Percentiles rank a stretch among this genome's conserved stretches.
Evolutionary conservation across 2,329 filamentous ascomycete genomes (phyloP).

Genomic region (Xylaria polymorpha): DNA sequence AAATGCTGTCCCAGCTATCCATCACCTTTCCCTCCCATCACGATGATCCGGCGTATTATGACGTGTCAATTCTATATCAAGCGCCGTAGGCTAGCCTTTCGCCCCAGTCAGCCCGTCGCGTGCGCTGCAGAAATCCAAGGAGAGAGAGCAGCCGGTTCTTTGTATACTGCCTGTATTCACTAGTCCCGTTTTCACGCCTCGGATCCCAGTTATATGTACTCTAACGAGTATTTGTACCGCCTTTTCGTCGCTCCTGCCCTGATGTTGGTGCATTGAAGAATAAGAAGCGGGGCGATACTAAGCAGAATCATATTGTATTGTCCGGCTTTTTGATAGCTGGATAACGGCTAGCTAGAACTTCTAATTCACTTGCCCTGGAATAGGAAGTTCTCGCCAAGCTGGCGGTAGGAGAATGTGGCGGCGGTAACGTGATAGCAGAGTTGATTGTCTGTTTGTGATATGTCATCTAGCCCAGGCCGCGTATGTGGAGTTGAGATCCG

Average conservation of each 20-base stretch:
- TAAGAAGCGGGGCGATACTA: not conserved
- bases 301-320: not conserved
- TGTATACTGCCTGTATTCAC: not conserved
- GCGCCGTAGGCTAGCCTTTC: not conserved
- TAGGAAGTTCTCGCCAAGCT: not conserved
- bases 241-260: not conserved
- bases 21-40: no score
- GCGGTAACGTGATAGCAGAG: not conserved
- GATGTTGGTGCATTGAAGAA: not conserved
- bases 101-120: not conserved
- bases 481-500: not conserved
- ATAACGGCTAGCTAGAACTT: not conserved
- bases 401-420: not conserved
- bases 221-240: no score
- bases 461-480: not conserved
- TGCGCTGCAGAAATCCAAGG: not conserved
- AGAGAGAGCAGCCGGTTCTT: no score
- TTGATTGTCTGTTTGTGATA: not conserved
- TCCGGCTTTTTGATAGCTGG: not conserved
- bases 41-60: not conserved
- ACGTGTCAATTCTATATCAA: not conserved
- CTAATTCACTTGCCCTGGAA: not conserved
- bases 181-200: not conserved
- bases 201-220: not conserved
- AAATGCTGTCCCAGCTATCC: not conserved